Evolutionary conservation across 805 yeast species (phyloP).

Genomic region (Candida schatavii): DNA sequence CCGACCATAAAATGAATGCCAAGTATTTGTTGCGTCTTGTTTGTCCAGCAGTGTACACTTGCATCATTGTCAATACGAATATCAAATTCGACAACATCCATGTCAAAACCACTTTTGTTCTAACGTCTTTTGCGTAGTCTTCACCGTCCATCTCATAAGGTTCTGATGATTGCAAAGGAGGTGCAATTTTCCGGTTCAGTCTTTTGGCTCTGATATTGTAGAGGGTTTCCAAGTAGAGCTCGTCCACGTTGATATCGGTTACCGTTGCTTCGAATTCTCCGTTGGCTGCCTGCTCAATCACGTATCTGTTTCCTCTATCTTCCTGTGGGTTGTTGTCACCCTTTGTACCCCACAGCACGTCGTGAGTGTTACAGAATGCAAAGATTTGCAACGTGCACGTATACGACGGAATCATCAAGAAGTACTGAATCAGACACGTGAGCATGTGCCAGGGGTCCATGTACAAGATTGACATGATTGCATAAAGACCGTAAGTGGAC

Average conservation of each 20-base stretch:
- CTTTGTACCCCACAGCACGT: slow-evolving; percentile 98
- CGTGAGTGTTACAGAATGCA: slow-evolving; percentile 97
- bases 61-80: slow-evolving; percentile 82
- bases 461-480: slow-evolving; percentile 76
- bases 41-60: slow-evolving; percentile 69
- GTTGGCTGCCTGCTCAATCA: slow-evolving; percentile 72
- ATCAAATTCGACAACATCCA: slow-evolving; percentile 87
- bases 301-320: slow-evolving; percentile 74
- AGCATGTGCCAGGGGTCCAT: slow-evolving; percentile 96
- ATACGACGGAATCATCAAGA: slow-evolving; percentile 85
- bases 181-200: slow-evolving; percentile 48
- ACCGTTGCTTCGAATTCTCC: slow-evolving; percentile 80
- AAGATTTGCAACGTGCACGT: slow-evolving; percentile 91
- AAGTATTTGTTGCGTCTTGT: slow-evolving; percentile 64
- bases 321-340: slow-evolving; percentile 76
- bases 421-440: slow-evolving; percentile 84
- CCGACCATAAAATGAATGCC: slow-evolving; percentile 86
- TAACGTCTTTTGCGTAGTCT: slow-evolving; percentile 91
- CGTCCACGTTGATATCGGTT: slow-evolving; percentile 80
- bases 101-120: slow-evolving; percentile 92
- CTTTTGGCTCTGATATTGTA: slow-evolving; percentile 71
- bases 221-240: slow-evolving; percentile 73
- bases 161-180: slow-evolving; percentile 22
- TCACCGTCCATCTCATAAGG: slow-evolving; percentile 50
- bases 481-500: slow-evolving; percentile 90